A percentile compares a stretch with the other conserved stretches of the same genome.
phyloP scores from a whole-genome alignment of 371 early-diverging fungal species.

The Saksenaea oblongispora region DNA sequence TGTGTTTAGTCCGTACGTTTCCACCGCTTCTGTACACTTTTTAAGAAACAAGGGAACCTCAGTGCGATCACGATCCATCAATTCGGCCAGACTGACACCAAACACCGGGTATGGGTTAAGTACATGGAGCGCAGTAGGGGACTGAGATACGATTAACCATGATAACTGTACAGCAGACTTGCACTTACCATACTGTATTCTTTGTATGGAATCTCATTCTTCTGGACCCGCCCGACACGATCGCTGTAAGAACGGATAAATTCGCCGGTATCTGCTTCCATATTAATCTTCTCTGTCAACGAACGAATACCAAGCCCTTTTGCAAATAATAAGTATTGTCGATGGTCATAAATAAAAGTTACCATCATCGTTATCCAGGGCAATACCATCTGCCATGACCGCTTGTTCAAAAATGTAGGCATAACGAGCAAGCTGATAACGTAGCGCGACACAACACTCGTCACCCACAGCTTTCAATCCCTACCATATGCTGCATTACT shows the following conservation, averaged over 20 bases:
- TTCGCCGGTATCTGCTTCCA: conserved; percentile 43
- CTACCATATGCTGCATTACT: conserved; percentile 15
- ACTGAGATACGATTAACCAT: conserved; percentile 29
- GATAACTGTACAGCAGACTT: conserved; percentile 2
- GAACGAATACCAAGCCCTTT: conserved; percentile 51
- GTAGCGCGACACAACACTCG: conserved; percentile 66
- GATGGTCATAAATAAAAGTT: neutral
- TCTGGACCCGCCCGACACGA: conserved; percentile 18
- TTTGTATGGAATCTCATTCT: conserved; percentile 51
- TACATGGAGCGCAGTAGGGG: conserved; percentile 54
- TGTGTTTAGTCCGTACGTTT: conserved; percentile 60
- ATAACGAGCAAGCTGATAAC: conserved; percentile 64
- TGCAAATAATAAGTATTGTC: neutral
- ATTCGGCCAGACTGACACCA: conserved; percentile 60
- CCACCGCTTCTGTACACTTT: conserved; percentile 79
- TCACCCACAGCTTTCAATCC: conserved; percentile 69
- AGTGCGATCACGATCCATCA: conserved; percentile 66
- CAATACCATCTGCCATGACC: conserved; percentile 27
- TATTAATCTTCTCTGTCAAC: conserved; percentile 61
- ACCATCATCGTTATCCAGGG: conserved; percentile 33
- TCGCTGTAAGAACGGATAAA: conserved; percentile 38
- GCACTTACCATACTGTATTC: conserved; percentile 54
- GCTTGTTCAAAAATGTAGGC: conserved; percentile 47
- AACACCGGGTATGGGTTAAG: conserved; percentile 69
- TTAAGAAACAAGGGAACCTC: conserved; percentile 73